Base-by-base conservation (phyloP, 495 filamentous ascomycete genomes). In the Hypoxylon trugodes region DNA sequence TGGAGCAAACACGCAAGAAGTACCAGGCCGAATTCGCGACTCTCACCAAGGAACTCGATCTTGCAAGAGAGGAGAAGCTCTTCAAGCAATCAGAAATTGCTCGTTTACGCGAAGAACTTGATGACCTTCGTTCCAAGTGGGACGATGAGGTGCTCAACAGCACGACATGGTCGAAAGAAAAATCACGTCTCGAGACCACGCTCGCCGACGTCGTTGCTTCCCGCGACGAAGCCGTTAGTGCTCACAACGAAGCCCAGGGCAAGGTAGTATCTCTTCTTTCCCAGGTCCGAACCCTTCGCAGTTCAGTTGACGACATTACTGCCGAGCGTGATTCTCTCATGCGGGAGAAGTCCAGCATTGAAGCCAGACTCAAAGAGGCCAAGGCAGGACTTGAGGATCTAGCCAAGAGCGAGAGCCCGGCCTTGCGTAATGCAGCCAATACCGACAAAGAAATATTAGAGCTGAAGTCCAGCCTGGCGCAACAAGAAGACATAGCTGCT, bases 121-220 rank as follows among this genome's bases (percentile, higher is more conserved):
- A 98, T 63, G 92, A 96, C 62, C 87, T 98, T 16, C 89, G 95
- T 45, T 92, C 88, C 59, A 98, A 97, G 73, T 98, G 96, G 96
- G 96, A 98, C 70, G 90, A 98, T 68, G 95, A 98, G 75, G 93
- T 98, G 15, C 87, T 98, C 68, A 98, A 98, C 71, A 94, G 90
- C 74, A 96, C 92, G 0, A 95, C 95, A 1, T 98, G 95, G 95
- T 92, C 93, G 26, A 98, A 98, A 79, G 95, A 98, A 79, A 98
- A 98, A 77, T 81, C 91, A 3, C 87, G 95, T 5, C 82, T 98
- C 55, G 96, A 98, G 66, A 87, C 92, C 36, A 96, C 92, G 10
- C 82, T 98, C 41, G 89, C 96, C 54, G 95, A 97, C 70, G 83
- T 98, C 15, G 89, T 90, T 2, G 87, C 89, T 21, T 96, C 93